Base-by-base conservation (phyloP, 495 filamentous ascomycete genomes). In the Arthonia radiata region DNA sequence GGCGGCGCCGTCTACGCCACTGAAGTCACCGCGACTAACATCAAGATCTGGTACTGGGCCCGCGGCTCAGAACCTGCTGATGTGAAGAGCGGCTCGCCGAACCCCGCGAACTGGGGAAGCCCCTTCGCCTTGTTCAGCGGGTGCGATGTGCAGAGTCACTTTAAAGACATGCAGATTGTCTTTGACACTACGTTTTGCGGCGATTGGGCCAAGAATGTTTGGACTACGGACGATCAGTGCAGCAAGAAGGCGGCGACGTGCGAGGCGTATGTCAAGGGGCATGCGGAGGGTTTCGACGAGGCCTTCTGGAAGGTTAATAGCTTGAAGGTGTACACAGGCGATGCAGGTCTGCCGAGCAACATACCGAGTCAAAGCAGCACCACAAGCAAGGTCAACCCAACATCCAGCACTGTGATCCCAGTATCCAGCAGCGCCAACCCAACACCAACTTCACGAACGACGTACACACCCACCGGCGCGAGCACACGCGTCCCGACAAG, bases 161-260 rank as follows among this genome's bases (percentile, higher is more conserved):
- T 79, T 40, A 49, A 39, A 15, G 57, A 71, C 29, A 50, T 69
- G 41, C 61, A 61, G 38, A 71, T 79, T 32, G 58, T 15, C 30
- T 67, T 91, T 41, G 64, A 94, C 47, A 75, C 67, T 0, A 73
- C 69, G 1, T 80, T 92, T 49, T 93, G 83, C 46, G 83, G 83
- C 19, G 67, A 78, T 34, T 92, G 77, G 76, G 80, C 80, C n/a
- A 81, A 77, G 17, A 52, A 59, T 25, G 61, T 64, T 11, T 70
- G n/a, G n/a, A n/a, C n/a, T n/a, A n/a, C n/a, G n/a, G n/a, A n/a
- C n/a, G n/a, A n/a, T n/a, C n/a, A n/a, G n/a, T n/a, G n/a, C n/a
- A n/a, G n/a, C n/a, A n/a, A n/a, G n/a, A n/a, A n/a, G n/a, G n/a
- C n/a, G n/a, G n/a, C n/a, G n/a, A n/a, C n/a, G n/a, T 22, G 19